phyloP scores from a whole-genome alignment of 1,284 basidiomycete species.

The Boletus sp. region DNA sequence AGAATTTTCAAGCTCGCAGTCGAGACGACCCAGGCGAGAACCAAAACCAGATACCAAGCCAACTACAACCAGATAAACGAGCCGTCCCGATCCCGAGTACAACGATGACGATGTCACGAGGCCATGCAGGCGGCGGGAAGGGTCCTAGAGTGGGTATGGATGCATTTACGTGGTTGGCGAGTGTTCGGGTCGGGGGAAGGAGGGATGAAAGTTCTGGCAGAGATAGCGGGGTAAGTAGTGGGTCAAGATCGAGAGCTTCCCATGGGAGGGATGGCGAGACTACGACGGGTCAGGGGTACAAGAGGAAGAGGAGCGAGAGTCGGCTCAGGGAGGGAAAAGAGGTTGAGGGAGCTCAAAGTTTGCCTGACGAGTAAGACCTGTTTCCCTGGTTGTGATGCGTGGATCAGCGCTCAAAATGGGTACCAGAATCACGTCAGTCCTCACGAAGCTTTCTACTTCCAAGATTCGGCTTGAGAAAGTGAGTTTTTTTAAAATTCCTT shows the following conservation, averaged over 20 bases:
- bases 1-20: constrained; percentile 12
- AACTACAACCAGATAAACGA: constrained; percentile 21
- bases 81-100: constrained; percentile 23
- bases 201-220: constrained; percentile 53
- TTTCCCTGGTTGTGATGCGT: background rate
- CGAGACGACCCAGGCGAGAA: constrained; percentile 22
- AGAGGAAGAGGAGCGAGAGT: constrained; percentile 45
- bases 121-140: constrained; percentile 56
- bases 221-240: constrained; percentile 47
- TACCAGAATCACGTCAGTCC: constrained; percentile 73
- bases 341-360: constrained; percentile 49
- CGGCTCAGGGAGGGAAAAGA: constrained; percentile 42
- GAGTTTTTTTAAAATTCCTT: constrained; percentile 6
- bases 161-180: constrained; percentile 67
- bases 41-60: constrained; percentile 4
- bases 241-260: constrained; percentile 35
- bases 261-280: constrained; percentile 21
- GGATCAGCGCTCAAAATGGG: constrained; percentile 8
- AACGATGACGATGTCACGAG: constrained; percentile 48
- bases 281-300: constrained; percentile 14
- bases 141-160: constrained; percentile 64
- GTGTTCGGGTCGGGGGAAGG: constrained; percentile 56
- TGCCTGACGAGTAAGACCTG: constrained; percentile 74
- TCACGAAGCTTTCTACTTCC: constrained; percentile 64
- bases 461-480: constrained; percentile 89